Percentiles rank a stretch among this genome's conserved stretches.
phyloP scores from a whole-genome alignment of 768 basidiomycete genomes.

The Paxillus ammoniavirescens region DNA sequence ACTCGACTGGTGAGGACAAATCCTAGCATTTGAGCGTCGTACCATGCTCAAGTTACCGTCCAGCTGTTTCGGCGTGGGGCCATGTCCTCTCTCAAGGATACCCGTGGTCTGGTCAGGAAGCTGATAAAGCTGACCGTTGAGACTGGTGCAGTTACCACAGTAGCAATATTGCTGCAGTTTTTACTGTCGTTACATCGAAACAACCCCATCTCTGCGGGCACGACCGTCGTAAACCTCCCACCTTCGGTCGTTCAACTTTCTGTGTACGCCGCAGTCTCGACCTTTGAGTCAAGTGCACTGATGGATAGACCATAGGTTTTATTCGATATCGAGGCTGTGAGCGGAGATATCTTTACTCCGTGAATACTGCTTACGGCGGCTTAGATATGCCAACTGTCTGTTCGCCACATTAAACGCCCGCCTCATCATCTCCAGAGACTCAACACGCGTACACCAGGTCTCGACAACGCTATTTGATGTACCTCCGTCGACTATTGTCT shows the following conservation, averaged over 20 bases:
- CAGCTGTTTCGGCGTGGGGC: neutral
- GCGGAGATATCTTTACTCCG: neutral
- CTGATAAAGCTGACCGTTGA: conserved; percentile 1
- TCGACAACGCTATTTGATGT: neutral
- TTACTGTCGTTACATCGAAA: neutral
- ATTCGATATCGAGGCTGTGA: neutral
- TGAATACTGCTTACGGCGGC: neutral
- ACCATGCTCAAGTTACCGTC: neutral
- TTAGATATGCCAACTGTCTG: conserved; percentile 13
- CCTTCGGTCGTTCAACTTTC: too few relatives aligned
- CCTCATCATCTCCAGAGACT: neutral
- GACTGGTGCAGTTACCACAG: neutral
- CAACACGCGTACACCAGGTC: neutral
- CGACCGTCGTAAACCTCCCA: too few relatives aligned
- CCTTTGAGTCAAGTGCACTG: neutral
- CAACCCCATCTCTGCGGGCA: too few relatives aligned
- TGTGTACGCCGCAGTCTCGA: too few relatives aligned
- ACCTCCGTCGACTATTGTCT: neutral
- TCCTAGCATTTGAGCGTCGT: neutral
- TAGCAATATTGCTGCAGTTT: neutral
- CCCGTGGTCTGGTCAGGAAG: neutral
- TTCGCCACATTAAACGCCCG: conserved; percentile 6
- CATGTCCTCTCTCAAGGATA: neutral
- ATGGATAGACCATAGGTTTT: neutral
- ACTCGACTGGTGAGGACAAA: neutral